A percentile compares a stretch with the other conserved stretches of the same genome.
Conservation (phyloP, 345 rosid species). For the Cardamine chenopodiifolia region DNA sequence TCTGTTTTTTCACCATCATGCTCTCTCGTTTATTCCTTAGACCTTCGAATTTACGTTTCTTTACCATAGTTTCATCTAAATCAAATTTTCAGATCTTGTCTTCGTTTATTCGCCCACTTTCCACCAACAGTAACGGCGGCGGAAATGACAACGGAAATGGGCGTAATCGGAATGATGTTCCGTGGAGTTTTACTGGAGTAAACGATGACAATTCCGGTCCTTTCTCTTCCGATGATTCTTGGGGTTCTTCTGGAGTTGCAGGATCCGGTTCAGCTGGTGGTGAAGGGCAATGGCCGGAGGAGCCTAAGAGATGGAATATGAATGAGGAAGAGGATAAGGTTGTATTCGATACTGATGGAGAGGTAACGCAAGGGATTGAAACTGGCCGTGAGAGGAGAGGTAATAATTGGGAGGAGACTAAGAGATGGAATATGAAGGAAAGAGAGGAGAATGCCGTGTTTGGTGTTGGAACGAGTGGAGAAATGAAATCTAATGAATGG, state of each 20-base stretch:
- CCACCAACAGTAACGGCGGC: conserved; percentile 46
- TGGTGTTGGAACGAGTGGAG: conserved; percentile 30
- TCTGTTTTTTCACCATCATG: conserved; percentile 49
- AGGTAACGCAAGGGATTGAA: conserved; percentile 14
- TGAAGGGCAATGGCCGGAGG: conserved; percentile 48
- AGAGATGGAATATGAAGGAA: conserved; percentile 56
- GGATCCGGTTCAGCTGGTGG: conserved; percentile 33
- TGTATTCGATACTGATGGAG: conserved; percentile 48
- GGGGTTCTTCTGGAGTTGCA: conserved; percentile 41
- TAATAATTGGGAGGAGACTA: conserved; percentile 24
- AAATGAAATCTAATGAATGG: conserved; percentile 22
- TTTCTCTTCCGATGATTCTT: conserved; percentile 43
- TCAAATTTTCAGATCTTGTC: conserved; percentile 35
- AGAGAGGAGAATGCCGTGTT: conserved; percentile 51
- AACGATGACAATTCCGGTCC: conserved; percentile 48
- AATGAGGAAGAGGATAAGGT: conserved; percentile 47
- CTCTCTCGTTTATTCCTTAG: conserved; percentile 67
- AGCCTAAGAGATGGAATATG: conserved; percentile 51
- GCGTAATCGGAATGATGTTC: conserved; percentile 34
- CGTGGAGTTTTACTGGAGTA: conserved; percentile 62
- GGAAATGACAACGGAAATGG: conserved; percentile 37
- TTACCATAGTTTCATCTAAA: conserved; percentile 47
- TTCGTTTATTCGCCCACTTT: conserved; percentile 50
- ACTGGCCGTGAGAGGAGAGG: neutral
- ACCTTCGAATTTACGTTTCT: conserved; percentile 60